Base-by-base conservation (phyloP, 345 rosid species). In the Populus pruinosa region DNA sequence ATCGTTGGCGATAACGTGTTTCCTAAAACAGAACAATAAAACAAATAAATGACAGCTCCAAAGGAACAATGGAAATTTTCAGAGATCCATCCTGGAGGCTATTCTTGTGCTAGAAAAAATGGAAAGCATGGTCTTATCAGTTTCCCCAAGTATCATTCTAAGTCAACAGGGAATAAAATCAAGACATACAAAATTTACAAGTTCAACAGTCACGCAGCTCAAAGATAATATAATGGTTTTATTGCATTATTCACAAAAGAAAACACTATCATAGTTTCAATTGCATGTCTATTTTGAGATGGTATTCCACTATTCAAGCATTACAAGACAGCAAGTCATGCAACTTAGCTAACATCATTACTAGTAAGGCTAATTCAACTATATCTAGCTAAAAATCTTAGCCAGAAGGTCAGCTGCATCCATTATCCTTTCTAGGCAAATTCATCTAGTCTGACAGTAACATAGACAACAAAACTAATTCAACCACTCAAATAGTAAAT, bases 1-100 rank as follows among this genome's bases (percentile, higher is more conserved):
- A 88, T 25, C 99, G 95, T 76, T 92, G 97, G 27, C 99, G 96
- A 71, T 91, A 96, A 23, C 99, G 87, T 41, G 95, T 85, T 93
- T 96, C 98, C 97, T 96, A 82, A 14, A 50, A 75, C 11, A 49
- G 71, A 47, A 72, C 39, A 14, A 76, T 66, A 66, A 49, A 14
- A 81, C 3, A 43, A 44, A 61, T 59, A 5, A 73, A 70, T 47
- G 47, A 73, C 39, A 3, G 5, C 43, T 43, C 59, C 16, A 23
- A 43, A 71, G 13, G 23, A 12, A 1, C 14, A 41, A 47, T 36
- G 41, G 38, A 18, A 77, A 71, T 62, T 7, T 61, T 61, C n/a
- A 2, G 36, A 44, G 27, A 13, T 2, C 23, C 6, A 76, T 36
- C 29, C 3, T 10, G 14, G 63, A 59, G 5, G 27, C 63, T 59